Evolutionary conservation across 164 flowering plant species (phyloP).

Genomic region (Vitis rotundifolia): DNA sequence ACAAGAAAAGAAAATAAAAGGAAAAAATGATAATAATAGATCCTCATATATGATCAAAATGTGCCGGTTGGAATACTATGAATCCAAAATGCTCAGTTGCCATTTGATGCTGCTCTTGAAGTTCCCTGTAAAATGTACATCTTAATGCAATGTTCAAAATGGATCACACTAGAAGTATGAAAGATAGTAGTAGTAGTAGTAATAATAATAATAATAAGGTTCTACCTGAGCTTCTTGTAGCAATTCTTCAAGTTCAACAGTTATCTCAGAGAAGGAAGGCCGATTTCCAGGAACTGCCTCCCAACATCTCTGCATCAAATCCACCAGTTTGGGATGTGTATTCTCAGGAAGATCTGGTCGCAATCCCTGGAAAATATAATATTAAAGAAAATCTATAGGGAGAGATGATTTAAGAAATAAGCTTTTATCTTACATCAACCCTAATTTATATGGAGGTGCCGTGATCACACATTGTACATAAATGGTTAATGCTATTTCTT

Average conservation of each 20-base stretch:
- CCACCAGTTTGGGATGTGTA: slow-evolving; percentile 62
- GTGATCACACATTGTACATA: background rate
- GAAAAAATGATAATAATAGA: background rate
- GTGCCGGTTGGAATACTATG: background rate
- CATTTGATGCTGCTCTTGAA: slow-evolving; percentile 18
- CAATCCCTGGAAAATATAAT: slow-evolving; percentile 50
- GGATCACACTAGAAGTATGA: background rate
- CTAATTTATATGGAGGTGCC: background rate
- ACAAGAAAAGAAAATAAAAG: background rate
- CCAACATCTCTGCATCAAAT: slow-evolving; percentile 94
- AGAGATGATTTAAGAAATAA: background rate
- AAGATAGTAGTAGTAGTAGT: too few relatives aligned
- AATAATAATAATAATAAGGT: background rate
- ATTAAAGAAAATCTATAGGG: background rate
- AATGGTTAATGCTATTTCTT: too few relatives aligned
- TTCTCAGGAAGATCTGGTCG: slow-evolving; percentile 76
- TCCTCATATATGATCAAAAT: slow-evolving; percentile 10
- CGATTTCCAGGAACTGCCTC: slow-evolving; percentile 57
- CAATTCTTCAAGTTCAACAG: slow-evolving; percentile 56
- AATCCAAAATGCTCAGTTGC: slow-evolving; percentile 9
- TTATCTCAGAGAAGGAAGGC: slow-evolving; percentile 72
- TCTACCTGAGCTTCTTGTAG: slow-evolving; percentile 51
- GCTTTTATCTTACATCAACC: background rate
- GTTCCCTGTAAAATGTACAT: slow-evolving; percentile 15
- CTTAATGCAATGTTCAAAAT: background rate